Evolutionary conservation across 495 filamentous ascomycete genomes (phyloP), one percentile per base, ranked within the genome.

Genomic region (Penicillium coprophilum): DNA sequence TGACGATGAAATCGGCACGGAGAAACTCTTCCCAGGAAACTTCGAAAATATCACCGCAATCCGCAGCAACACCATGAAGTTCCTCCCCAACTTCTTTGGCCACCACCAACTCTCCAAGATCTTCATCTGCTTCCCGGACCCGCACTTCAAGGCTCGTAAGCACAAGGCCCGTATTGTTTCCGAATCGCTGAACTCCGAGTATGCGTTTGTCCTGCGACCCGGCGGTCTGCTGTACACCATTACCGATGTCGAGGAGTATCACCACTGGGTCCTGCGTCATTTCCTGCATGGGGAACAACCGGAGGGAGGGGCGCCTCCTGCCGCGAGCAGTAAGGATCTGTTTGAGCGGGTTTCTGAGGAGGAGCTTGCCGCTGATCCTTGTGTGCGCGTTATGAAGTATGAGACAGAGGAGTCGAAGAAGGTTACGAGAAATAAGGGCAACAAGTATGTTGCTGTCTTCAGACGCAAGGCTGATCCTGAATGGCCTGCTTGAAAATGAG

Each of bases 381-480:
- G 89, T 69, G 89, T 96, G 15, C 70, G 70, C 55, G 80, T 92
- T 36, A 97, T 98, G 91, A 83, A 71, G 70, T 83, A 73, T 34
- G 91, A 90, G 72, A 98, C 94, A 2, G 94, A 98, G 72, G 94
- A 98, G 78, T 91, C 93, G 46, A 96, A 96, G 80, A 98, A 98
- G 76, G 94, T 98, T 7, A 84, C 86, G 58, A 84, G 94, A 69
- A 94, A 97, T 74, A 83, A 87, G 41, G 94, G 95, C 0, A 80
- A 78, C 57, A 97, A 97, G 74, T 92, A 87, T 69, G 87, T 97
- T 38, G 91, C 89, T 44, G 83, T 92, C 24, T 98, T 90, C 71
- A 80, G 87, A 66, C 82, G 94, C 59, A 74, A 87, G 67, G 86
- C 85, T 64, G 88, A 96, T 77, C 92, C 90, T 4, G 80, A 81